Conservation (phyloP, 352 stramenopile genomes). For the Thalassiosira livingstoniorum region DNA sequence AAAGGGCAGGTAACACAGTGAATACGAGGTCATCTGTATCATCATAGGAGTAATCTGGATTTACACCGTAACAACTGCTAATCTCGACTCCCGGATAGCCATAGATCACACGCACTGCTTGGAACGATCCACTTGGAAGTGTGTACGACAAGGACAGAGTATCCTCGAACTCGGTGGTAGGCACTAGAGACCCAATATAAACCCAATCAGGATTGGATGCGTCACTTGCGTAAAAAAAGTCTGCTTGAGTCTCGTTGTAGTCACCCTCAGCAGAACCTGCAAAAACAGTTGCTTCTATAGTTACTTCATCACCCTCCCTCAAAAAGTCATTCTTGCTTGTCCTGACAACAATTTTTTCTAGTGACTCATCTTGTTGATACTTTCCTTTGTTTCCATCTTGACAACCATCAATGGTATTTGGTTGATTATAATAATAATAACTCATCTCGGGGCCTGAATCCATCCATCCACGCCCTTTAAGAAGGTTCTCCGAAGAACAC, state of each 20-base stretch:
- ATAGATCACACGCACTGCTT: conserved; percentile 26
- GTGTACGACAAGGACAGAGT: conserved; percentile 19
- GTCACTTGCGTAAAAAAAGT: conserved; percentile 26
- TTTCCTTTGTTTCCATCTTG: conserved; percentile 3
- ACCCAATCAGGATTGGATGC: conserved; percentile 11
- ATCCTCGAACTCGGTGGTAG: neutral
- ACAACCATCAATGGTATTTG: conserved; percentile 31
- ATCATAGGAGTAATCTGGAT: too few species aligned
- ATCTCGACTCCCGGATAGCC: too few species aligned
- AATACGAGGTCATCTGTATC: neutral
- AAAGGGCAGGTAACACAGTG: neutral
- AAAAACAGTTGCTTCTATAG: conserved; percentile 11
- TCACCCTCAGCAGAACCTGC: conserved; percentile 1
- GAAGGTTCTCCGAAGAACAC: conserved; percentile 12
- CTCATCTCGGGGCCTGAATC: neutral
- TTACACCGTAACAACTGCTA: too few species aligned
- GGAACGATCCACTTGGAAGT: neutral
- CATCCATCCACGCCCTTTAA: conserved; percentile 12
- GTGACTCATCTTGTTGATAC: conserved; percentile 8
- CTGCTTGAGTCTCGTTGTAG: too few species aligned
- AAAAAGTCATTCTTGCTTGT: neutral
- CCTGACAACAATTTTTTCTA: conserved; percentile 14
- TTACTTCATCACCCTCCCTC: neutral
- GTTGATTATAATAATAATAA: too few species aligned
- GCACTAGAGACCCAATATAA: conserved; percentile 19